Evolutionary conservation across 2,329 filamentous ascomycete genomes (phyloP).

Genomic region (Didymella segeticola): DNA sequence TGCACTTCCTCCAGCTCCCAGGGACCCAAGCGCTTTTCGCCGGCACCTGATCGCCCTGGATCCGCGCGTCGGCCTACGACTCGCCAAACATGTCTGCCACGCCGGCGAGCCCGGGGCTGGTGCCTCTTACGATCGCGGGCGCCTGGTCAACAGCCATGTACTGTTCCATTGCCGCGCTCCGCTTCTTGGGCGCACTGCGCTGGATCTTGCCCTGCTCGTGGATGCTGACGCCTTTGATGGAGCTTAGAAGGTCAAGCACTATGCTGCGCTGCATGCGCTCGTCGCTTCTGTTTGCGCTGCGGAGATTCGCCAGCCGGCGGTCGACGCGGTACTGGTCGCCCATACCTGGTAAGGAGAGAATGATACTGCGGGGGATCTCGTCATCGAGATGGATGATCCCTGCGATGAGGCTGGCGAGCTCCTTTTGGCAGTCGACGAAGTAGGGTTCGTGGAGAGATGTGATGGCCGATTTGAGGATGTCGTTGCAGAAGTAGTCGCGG

Average conservation of each 20-base stretch:
- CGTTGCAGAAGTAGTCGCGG: constrained; percentile 86
- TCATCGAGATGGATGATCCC: constrained; percentile 81
- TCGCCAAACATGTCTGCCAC: constrained; percentile 55
- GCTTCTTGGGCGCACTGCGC: constrained; percentile 42
- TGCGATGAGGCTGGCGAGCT: constrained; percentile 86
- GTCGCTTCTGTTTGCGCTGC: constrained; percentile 58
- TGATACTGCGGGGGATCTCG: constrained; percentile 72
- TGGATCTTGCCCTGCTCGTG: constrained; percentile 88
- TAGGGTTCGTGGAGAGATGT: constrained; percentile 92
- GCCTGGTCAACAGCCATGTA: constrained; percentile 53
- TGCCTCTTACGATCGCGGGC: constrained; percentile 47
- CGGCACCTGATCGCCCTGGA: not conserved
- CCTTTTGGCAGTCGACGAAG: constrained; percentile 94
- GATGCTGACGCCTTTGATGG: constrained; percentile 88
- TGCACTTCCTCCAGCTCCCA: not conserved
- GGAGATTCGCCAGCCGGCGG: constrained; percentile 53
- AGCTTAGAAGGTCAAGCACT: constrained; percentile 83
- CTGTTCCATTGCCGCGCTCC: constrained; percentile 45
- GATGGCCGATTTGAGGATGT: constrained; percentile 89
- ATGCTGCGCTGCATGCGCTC: constrained; percentile 80
- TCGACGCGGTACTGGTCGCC: constrained; percentile 67
- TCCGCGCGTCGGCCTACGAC: not conserved
- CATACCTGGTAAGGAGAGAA: constrained; percentile 83
- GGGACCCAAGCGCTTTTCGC: not conserved
- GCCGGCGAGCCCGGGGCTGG: constrained; percentile 51